phyloP scores from a whole-genome alignment of 805 yeast species.

The Nakazawaea sp. region DNA sequence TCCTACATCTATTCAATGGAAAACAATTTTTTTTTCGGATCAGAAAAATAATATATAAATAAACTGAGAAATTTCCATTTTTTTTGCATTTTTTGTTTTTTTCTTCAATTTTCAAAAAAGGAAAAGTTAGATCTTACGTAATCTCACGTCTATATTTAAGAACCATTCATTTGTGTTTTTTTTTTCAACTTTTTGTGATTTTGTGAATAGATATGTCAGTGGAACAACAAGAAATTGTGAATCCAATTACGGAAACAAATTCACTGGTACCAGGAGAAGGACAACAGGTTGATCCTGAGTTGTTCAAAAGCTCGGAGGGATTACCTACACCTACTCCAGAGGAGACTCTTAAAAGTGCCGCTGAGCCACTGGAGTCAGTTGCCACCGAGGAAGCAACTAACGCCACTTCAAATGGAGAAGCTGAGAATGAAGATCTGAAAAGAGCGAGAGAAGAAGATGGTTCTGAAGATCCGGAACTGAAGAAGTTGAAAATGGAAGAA shows the following conservation, averaged over 20 bases:
- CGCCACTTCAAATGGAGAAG: too few relatives aligned
- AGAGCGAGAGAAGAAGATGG: neutral
- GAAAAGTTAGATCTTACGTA: too few relatives aligned
- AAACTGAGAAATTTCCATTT: too few relatives aligned
- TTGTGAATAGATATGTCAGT: conserved; percentile 2
- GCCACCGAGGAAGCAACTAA: neutral
- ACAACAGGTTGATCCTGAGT: conserved; percentile 3
- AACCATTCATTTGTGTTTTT: neutral
- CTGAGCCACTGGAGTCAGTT: too few relatives aligned
- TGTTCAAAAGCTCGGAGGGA: conserved; percentile 3
- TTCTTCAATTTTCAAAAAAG: too few relatives aligned
- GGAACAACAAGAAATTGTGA: too few relatives aligned
- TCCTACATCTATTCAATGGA: too few relatives aligned
- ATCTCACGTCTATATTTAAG: too few relatives aligned
- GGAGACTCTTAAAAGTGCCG: conserved; percentile 1
- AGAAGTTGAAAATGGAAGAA: neutral
- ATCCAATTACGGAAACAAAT: neutral
- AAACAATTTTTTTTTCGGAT: too few relatives aligned
- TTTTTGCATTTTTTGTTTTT: too few relatives aligned
- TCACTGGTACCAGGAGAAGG: neutral
- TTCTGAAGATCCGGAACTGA: neutral
- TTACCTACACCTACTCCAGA: conserved; percentile 11
- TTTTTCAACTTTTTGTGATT: neutral
- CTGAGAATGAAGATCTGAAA: too few relatives aligned
- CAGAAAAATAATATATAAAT: too few relatives aligned